phyloP scores from a whole-genome alignment of 208 protist species.

The Perkinsela sp. region DNA sequence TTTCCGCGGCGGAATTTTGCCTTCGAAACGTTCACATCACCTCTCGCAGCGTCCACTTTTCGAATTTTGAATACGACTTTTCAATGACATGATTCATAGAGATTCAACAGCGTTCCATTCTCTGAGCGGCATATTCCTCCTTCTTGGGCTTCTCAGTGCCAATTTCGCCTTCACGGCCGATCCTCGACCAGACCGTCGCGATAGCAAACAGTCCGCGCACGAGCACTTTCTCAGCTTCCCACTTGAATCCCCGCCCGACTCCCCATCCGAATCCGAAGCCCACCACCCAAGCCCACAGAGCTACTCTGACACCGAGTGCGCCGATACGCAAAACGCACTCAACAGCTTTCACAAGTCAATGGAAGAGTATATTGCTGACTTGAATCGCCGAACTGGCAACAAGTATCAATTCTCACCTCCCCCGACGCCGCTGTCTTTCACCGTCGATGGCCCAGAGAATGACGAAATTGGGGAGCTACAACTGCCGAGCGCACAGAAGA shows the following conservation, averaged over 20 bases:
- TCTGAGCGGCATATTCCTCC: too few relatives aligned
- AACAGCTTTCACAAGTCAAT: neutral
- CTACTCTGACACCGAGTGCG: neutral
- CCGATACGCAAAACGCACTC: neutral
- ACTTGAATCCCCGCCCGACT: neutral
- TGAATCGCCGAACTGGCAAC: neutral
- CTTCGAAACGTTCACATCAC: too few relatives aligned
- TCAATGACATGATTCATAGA: too few relatives aligned
- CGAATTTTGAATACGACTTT: too few relatives aligned
- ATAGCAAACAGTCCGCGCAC: too few relatives aligned
- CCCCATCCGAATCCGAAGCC: neutral
- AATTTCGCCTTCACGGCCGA: too few relatives aligned
- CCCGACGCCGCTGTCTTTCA: neutral
- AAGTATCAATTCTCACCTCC: neutral
- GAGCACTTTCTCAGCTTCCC: too few relatives aligned
- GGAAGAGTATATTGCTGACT: neutral
- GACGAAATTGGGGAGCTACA: neutral
- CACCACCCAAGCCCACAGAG: neutral
- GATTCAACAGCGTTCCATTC: too few relatives aligned
- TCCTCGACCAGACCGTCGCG: too few relatives aligned
- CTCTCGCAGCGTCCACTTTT: too few relatives aligned
- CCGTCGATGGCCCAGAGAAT: neutral
- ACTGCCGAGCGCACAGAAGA: neutral
- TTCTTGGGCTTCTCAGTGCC: too few relatives aligned
- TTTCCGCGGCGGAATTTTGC: too few relatives aligned